These are phyloP conservation scores for Croton laevigatus DNA, from an alignment of 441 rosid species.

Conservation along the genomic window DNA sequence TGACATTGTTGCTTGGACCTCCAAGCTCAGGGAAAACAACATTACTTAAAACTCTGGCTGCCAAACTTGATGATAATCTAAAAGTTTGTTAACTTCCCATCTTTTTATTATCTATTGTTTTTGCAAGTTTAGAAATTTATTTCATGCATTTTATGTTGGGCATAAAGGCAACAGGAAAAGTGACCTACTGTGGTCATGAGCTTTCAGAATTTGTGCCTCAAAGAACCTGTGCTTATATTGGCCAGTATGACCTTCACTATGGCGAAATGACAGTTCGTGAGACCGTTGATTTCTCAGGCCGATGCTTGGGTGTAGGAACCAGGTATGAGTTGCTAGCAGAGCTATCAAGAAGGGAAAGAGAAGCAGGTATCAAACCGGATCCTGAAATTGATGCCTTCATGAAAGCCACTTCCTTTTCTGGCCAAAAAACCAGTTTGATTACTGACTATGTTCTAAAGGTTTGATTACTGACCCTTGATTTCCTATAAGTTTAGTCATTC, in stretches of 20 bases:
- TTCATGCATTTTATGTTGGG: background rate
- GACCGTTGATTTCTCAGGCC: slow-evolving; percentile 73
- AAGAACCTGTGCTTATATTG: slow-evolving; percentile 75
- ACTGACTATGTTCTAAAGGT: slow-evolving; percentile 86
- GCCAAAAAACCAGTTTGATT: slow-evolving; percentile 66
- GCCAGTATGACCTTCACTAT: slow-evolving; percentile 75
- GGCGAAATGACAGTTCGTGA: slow-evolving; percentile 88
- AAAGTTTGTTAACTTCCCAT: slow-evolving; percentile 18
- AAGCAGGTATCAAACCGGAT: slow-evolving; percentile 73
- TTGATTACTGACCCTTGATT: background rate
- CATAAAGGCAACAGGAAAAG: slow-evolving; percentile 23
- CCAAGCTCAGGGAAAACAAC: slow-evolving; percentile 44
- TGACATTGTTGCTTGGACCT: slow-evolving; percentile 64
- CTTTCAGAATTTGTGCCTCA: slow-evolving; percentile 69
- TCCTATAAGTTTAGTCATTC: background rate
- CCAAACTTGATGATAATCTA: slow-evolving; percentile 31
- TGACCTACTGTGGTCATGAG: slow-evolving; percentile 81
- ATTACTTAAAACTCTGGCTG: slow-evolving; percentile 38
- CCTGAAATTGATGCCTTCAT: slow-evolving; percentile 79
- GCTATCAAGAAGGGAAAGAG: slow-evolving; percentile 66
- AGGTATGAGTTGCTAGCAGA: slow-evolving; percentile 60
- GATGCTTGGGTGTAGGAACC: slow-evolving; percentile 80
- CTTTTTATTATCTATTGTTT: background rate
- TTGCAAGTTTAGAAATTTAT: background rate
- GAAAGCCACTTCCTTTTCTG: slow-evolving; percentile 70